phyloP scores from a whole-genome alignment of 441 rosid species.

The Populus tomentosa region DNA sequence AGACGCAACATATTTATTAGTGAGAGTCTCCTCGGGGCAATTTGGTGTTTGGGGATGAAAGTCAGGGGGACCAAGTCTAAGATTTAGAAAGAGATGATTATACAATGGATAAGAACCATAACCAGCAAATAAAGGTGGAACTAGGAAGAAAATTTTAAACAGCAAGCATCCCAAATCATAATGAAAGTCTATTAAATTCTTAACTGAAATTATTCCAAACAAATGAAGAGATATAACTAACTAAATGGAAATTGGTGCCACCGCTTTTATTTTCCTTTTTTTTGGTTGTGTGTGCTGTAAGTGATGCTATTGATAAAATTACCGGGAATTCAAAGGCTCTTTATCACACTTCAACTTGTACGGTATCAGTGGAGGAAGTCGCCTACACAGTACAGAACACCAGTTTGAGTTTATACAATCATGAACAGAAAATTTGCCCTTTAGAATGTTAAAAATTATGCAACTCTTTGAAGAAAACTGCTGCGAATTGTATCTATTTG shows the following conservation, averaged over 20 bases:
- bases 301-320: conserved; percentile 19
- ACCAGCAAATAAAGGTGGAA: conserved; percentile 13
- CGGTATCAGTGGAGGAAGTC: conserved; percentile 58
- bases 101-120: conserved; percentile 16
- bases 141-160: conserved; percentile 4
- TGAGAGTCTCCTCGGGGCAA: conserved; percentile 94
- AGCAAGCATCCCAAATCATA: conserved; percentile 6
- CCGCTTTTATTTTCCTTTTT: background rate
- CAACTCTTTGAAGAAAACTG: background rate
- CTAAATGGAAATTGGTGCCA: background rate
- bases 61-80: conserved; percentile 97
- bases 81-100: conserved; percentile 12
- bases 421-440: conserved; percentile 3
- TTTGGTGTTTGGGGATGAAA: conserved; percentile 80
- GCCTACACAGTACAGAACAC: conserved; percentile 46
- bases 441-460: background rate
- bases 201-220: conserved; percentile 5
- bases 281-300: background rate
- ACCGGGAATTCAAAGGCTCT: conserved; percentile 85
- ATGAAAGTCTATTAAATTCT: background rate
- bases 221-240: background rate
- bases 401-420: conserved; percentile 5
- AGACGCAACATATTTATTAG: conserved; percentile 65
- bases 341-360: conserved; percentile 96
- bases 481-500: background rate